Conservation (phyloP, 2,329 filamentous ascomycete species). For the Calonectria fujianensis region DNA sequence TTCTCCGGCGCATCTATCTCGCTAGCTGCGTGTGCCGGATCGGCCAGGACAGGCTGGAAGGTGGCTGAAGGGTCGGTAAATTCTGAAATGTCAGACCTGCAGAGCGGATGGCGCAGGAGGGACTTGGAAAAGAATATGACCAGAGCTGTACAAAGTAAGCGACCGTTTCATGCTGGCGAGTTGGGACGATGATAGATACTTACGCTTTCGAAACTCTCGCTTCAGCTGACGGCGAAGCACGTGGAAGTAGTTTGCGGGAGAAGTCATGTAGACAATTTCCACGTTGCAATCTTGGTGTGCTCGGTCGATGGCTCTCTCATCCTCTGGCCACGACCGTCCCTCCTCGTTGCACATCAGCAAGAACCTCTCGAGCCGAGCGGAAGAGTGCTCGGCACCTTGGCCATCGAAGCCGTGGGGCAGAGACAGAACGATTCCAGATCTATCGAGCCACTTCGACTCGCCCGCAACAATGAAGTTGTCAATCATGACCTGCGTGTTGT, state of each 20-base stretch:
- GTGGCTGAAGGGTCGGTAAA: slow-evolving; percentile 88
- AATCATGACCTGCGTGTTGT: slow-evolving; percentile 98
- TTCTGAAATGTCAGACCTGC: slow-evolving; percentile 90
- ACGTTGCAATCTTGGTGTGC: slow-evolving; percentile 99
- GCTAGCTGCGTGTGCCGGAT: slow-evolving; percentile 85
- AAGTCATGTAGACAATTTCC: slow-evolving; percentile 96
- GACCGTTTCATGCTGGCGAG: not conserved
- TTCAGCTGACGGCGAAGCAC: slow-evolving; percentile 96
- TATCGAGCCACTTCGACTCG: slow-evolving; percentile 98
- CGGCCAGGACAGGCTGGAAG: slow-evolving; percentile 96
- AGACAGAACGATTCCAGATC: slow-evolving; percentile 95
- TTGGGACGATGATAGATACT: slow-evolving; percentile 62
- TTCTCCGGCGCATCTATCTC: slow-evolving; percentile 85
- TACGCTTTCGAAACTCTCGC: slow-evolving; percentile 98
- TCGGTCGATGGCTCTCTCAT: slow-evolving; percentile 88
- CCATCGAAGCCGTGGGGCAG: slow-evolving; percentile 98
- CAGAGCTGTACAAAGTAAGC: slow-evolving; percentile 76
- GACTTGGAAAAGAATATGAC: slow-evolving; percentile 99
- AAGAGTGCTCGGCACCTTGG: slow-evolving; percentile 98
- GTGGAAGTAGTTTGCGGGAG: slow-evolving; percentile 96
- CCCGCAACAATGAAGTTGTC: slow-evolving; percentile 98
- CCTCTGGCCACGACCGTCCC: slow-evolving; percentile 89
- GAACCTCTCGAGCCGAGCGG: slow-evolving; percentile 96
- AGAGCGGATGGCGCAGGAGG: slow-evolving; percentile 92
- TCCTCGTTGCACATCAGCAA: slow-evolving; percentile 98